Evolutionary conservation across 495 filamentous ascomycete genomes (phyloP), one percentile per base, ranked within the genome.

Genomic region (Chaetomium tenue): DNA sequence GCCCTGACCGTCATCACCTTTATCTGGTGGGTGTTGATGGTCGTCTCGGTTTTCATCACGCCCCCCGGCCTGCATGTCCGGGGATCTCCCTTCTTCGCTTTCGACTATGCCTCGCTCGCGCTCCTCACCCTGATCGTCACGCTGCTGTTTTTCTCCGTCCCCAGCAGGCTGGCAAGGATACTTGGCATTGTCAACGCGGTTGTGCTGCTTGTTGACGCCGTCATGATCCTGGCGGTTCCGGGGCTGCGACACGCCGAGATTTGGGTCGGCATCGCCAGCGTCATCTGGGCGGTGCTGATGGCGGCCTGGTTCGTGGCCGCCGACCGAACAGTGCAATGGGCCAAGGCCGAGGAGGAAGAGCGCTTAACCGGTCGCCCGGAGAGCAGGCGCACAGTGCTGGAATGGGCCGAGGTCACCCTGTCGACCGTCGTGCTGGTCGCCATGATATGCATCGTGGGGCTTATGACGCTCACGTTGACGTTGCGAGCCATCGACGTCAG

Each of bases 311-410:
- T 75, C 13, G 63, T 81, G 18, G 53, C 67, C 7, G 78, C 73
- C 9, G 79, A 81, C 58, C 73, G 88, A n/a, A 81, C 89, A 9
- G 94, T 98, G 16, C 82, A 87, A 58, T 95, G 91, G 87, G 94
- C 93, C 26, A 97, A 97, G 74, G 79, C 78, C 0, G 90, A 96
- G 66, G 94, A 98, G 71, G 94, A 98, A 75, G 88, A 95, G 69
- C 84, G 94, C 18, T 79, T 98, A 15, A 98, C 94, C 0, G 94
- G 94, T 30, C 88, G 92, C n/a, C 82, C 85, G 18, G 93, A 97
- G 76, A 92, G 87, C 13, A 87, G 92, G 23, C 87, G 93, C 15
- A 89, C 91, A 0, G 70, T 96, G 30, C 74, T 81, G 13, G 90
- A 97, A 76, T 97, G 94, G 94, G 72, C 84, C 28, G 89, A 87